phyloP scores from a whole-genome alignment of 2,329 filamentous ascomycete species.

The Gnomoniopsis sp. region DNA sequence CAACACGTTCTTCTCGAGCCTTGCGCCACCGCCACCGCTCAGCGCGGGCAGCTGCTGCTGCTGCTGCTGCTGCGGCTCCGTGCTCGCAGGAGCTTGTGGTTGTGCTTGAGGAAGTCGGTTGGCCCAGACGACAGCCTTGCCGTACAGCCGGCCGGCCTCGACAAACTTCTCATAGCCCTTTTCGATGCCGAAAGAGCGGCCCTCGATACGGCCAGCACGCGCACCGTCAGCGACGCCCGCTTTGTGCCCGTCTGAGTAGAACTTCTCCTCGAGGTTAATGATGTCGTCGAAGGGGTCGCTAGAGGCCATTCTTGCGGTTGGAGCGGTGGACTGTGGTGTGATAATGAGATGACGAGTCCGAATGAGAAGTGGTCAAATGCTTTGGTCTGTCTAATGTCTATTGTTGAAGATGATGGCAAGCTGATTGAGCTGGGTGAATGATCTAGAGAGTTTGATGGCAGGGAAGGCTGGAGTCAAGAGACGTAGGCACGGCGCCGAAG shows the following conservation, averaged over 20 bases:
- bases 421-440: no score
- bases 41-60: background rate
- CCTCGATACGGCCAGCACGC: slow-evolving; percentile 78
- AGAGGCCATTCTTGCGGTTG: slow-evolving; percentile 23
- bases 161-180: slow-evolving; percentile 92
- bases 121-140: slow-evolving; percentile 79
- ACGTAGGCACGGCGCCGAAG: no score
- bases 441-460: no score
- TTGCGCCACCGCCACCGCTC: slow-evolving; percentile 30
- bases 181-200: slow-evolving; percentile 83
- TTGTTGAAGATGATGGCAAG: background rate
- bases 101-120: slow-evolving; percentile 53
- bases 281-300: slow-evolving; percentile 55
- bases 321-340: background rate
- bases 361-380: no score
- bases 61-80: background rate
- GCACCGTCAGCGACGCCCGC: slow-evolving; percentile 74
- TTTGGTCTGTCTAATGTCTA: no score
- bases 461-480: no score
- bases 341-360: no score
- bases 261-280: slow-evolving; percentile 61
- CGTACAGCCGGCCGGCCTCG: slow-evolving; percentile 74
- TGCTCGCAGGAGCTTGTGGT: slow-evolving; percentile 8
- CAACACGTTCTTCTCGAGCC: slow-evolving; percentile 73
- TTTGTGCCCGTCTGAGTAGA: slow-evolving; percentile 79